Evolutionary conservation across 495 filamentous ascomycete genomes (phyloP), one percentile per base, ranked within the genome.

Genomic region (Podospora tetraspora): DNA sequence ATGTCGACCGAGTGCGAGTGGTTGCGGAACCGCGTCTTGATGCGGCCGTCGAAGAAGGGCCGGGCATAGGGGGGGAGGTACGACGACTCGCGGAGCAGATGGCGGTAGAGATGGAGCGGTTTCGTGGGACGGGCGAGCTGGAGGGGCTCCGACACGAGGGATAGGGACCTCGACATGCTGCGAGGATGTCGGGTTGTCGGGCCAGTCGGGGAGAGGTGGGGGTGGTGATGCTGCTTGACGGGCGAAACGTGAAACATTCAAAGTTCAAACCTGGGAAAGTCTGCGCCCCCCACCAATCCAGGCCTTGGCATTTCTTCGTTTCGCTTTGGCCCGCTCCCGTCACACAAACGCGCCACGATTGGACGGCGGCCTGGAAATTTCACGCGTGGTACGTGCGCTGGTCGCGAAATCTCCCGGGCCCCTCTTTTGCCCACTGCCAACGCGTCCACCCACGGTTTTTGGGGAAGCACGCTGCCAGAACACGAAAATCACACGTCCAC

Each of bases 11-110:
- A 9, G 72, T 70, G 32, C n/a, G 66, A 59, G 68, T 76, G 73
- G 6, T 72, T 62, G 19, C 75, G 76, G 77, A 89, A 97, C 61
- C 89, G 85, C 22, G 71, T 24, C 57, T 86, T 70, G 68, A 93
- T 82, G 69, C 89, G 80, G 21, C 81, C 70, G 68, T 82, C 81
- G 71, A 91, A 78, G 74, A 86, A 90, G 24, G 73, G 71, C 57
- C 89, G 88, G 29, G 90, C 90, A 62, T 85, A 74, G 3, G 87
- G 67, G 13, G 93, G 93, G 25, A 99, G 88, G 75, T 97, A 96
- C 67, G 90, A 88, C 25, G 88, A 86, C 82, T 97, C 90, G 69
- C 94, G 92, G 60, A 97, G 88, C 8, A 96, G 84, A 43, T 89
- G 86, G 34, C 95, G 89, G 70, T 90, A 87, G 32, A 95, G 79